Evolutionary conservation across 2,329 filamentous ascomycete species (phyloP), one percentile per base, ranked within the genome.

Genomic region (Trichoderma sp.): DNA sequence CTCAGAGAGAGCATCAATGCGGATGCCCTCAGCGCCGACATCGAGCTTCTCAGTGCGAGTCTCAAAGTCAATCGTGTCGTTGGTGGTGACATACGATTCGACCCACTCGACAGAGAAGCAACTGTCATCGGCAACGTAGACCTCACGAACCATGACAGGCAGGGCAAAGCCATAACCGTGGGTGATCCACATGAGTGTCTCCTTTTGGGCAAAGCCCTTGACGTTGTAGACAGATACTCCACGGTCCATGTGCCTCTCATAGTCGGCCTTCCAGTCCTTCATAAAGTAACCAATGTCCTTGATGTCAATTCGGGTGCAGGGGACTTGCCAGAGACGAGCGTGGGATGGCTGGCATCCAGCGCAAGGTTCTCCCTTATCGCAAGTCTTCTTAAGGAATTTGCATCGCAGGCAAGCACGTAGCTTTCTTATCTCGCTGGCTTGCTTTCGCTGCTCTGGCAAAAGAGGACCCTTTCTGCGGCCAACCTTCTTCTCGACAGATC

Each of bases 311-410:
- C 95, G 93, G 53, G 95, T 98, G 86, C 95, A 98, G 73, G 95
- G 95, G 58, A 98, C 95, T 84, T 98, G 95, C 95, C 95, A 98
- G 67, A 98, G 87, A 75, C 95, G 91, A 74, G 95, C 95, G 82
- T 98, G 95, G 24, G 95, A 97, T 65, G 95, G 95, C 84, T 97
- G 93, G 85, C 95, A 98, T 62, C 95, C 95, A 78, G 92, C 93
- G 83, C 95, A 98, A 72, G 95, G 95, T 84, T 98, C 95, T 74
- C 95, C 95, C 86, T 97, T 98, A 83, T 98, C 95, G 80, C 95
- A 98, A 63, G 95, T 98, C 89, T 98, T 98, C 89, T 98, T 98
- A 81, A 98, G 87, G 86, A 98, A 98, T 85, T 98, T 98, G 89
- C 95, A 98, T 75, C 95, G 91, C 77, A 98, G 86, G 82, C 95